Evolutionary conservation across 1,284 basidiomycete genomes (phyloP).

Genomic region (Rhodotorula sp.): DNA sequence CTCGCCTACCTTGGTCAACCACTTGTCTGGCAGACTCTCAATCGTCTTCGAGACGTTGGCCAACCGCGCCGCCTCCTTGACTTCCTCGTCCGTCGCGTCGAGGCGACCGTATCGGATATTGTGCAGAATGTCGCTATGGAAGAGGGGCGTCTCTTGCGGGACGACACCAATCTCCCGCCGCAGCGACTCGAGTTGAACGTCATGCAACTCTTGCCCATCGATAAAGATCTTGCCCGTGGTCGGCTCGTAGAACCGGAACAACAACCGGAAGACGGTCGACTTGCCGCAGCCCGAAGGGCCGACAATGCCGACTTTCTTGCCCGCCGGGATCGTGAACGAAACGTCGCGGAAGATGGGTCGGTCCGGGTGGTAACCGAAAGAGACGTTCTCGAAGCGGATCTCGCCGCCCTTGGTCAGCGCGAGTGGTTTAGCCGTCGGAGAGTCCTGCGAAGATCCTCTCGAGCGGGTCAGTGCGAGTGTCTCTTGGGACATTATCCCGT

Average conservation of each 20-base stretch:
- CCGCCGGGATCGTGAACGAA: constrained; percentile 89
- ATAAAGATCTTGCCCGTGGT: constrained; percentile 73
- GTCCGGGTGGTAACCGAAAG: constrained; percentile 83
- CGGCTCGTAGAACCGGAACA: constrained; percentile 94
- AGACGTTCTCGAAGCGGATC: constrained; percentile 89
- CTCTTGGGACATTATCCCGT: too few relatives aligned
- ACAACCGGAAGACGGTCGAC: constrained; percentile 87
- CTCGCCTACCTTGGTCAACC: constrained; percentile 89
- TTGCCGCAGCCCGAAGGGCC: constrained; percentile 98
- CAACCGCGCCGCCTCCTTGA: constrained; percentile 73
- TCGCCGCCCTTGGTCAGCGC: constrained; percentile 69
- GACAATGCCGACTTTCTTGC: constrained; percentile 93
- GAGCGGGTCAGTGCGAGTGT: background rate
- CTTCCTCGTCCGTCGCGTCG: constrained; percentile 83
- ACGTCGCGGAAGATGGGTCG: constrained; percentile 86
- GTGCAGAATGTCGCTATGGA: constrained; percentile 91
- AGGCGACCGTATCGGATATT: constrained; percentile 93
- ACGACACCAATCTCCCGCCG: constrained; percentile 83
- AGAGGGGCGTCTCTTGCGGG: constrained; percentile 95
- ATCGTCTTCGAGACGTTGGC: constrained; percentile 86
- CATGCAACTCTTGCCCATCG: constrained; percentile 80
- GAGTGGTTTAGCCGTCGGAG: constrained; percentile 65
- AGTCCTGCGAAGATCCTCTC: constrained; percentile 56
- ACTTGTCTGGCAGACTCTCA: constrained; percentile 75
- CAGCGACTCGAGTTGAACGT: constrained; percentile 70